These are phyloP conservation scores for Alternaria conjuncta DNA, from an alignment of 2,329 filamentous ascomycete genomes.

Conservation along the genomic window DNA sequence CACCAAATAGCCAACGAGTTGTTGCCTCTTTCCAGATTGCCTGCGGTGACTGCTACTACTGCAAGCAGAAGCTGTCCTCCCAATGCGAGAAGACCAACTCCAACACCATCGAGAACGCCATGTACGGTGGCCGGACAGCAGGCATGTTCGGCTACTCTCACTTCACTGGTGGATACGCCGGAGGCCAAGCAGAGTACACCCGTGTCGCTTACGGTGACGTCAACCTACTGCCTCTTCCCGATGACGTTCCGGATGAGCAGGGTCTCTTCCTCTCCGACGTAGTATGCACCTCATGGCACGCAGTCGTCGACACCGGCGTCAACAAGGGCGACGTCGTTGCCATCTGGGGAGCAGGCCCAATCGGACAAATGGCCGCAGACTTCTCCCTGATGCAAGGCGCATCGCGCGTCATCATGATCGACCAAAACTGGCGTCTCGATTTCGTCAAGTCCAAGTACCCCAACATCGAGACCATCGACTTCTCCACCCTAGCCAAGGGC, in stretches of 20 bases:
- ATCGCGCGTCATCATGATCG: slow-evolving; percentile 77
- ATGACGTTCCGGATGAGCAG: slow-evolving; percentile 83
- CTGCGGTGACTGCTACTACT: slow-evolving; percentile 72
- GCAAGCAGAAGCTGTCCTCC: slow-evolving; percentile 77
- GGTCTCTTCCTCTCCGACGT: slow-evolving; percentile 82
- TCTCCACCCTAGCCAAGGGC: slow-evolving; percentile 65
- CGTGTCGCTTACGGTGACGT: slow-evolving; percentile 81
- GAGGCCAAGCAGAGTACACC: slow-evolving; percentile 86
- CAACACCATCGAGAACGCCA: slow-evolving; percentile 71
- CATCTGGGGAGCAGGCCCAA: slow-evolving; percentile 86
- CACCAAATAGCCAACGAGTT: slow-evolving; percentile 61
- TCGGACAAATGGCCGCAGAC: slow-evolving; percentile 78
- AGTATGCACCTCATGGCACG: slow-evolving; percentile 78
- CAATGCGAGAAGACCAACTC: slow-evolving; percentile 82
- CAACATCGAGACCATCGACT: slow-evolving; percentile 73
- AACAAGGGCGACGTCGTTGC: slow-evolving; percentile 78
- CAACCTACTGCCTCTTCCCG: slow-evolving; percentile 80
- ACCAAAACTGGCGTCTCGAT: slow-evolving; percentile 73
- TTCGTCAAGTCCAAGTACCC: slow-evolving; percentile 70
- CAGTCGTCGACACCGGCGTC: slow-evolving; percentile 83
- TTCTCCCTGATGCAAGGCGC: slow-evolving; percentile 76
- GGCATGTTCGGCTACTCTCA: slow-evolving; percentile 68
- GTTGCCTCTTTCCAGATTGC: slow-evolving; percentile 90
- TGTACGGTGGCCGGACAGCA: slow-evolving; percentile 80
- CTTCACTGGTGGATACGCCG: slow-evolving; percentile 85